Evolutionary conservation across 108 stramenopile species (phyloP), one percentile per base, ranked within the genome.

Genomic region (Mayamaea pseudoterrestris): DNA sequence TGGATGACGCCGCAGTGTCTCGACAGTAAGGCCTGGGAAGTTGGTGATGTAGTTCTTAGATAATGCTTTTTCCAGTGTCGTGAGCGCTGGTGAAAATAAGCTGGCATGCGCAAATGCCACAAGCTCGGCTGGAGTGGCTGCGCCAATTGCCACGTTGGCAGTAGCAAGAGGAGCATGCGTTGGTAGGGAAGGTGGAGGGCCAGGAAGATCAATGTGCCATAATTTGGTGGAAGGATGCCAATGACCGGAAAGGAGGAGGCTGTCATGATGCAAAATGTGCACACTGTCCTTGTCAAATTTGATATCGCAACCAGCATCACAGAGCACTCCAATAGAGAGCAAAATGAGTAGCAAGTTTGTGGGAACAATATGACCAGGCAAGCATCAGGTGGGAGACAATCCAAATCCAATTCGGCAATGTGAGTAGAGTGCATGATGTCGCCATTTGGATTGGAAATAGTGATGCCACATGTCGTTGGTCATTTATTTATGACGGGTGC

Each of bases 51-150:
- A 25, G 35, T 47, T 35, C 12, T 60, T 30, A 7, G 50, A 18
- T 35, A 57, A 25, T 5, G 60, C 60, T 8, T 29, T 47, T 5
- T 47, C 12, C 14, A 55, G 32, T 6, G 60, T 68, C n/a, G 66
- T 45, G 11, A 40, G 22, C 11, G 46, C 40, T 14, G 66, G 66
- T 27, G 42, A 52, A 20, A 59, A 59, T 24, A 56, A 34, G n/a
- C 61, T 34, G 20, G 67, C 67, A 47, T 68, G 67, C 13, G 16
- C 13, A 41, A 58, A 68, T 44, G 45, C 44, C 21, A 63, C 44
- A 23, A 35, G 54, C 5, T 58, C 50, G 18, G 14, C 11, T 6
- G 21, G 36, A 5, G 36, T 40, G 35, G 49, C 14, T 9, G 14
- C 16, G 16, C n/a, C 6, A 7, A 17, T 16, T 41, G 41, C n/a